Base-by-base conservation (phyloP, 495 filamentous ascomycete genomes). In the Corynascus novoguineensis region DNA sequence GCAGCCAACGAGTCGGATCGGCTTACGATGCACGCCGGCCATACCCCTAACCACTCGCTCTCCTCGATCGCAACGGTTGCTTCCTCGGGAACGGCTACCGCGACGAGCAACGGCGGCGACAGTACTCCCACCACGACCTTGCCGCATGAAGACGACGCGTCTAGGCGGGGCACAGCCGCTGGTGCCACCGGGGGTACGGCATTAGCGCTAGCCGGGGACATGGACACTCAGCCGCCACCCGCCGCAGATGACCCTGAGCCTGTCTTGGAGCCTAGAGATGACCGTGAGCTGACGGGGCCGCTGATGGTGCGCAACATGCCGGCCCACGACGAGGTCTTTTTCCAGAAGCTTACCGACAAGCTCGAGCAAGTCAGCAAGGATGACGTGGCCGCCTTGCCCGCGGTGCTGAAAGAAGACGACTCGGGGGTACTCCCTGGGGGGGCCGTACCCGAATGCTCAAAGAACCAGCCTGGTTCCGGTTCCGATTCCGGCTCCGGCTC, bases 11-110 rank as follows among this genome's bases (percentile, higher is more conserved):
- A 71, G 50, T 62, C 65, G 19, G 65, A 63, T 31, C 69, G 76
- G 32, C 73, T 77, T 17, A 78, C 66, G 1, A 78, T 78, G 73
- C 74, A 78, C 44, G 76, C 76, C 10, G 76, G 76, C 24, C 74
- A 78, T 49, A 78, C 75, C 1, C 76, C 76, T 15, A 76, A 66
- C 38, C 76, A 77, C 50, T 77, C 75, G 5, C 66, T 77, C 42
- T 76, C 73, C 12, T 53, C 71, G 3, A 24, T 77, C 8, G 67
- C 73, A 6, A 75, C 74, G 5, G 64, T 67, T 6, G 51, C 68
- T 0, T 71, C 68, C 24, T 72, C 71, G 0, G 66, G 60, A 7
- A 66, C 50, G 25, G 61, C 66, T 1, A 75, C 74, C 37, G 65
- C 67, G 14, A 62, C 64, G 45, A 75, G 71, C 62, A 72, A 71